Base-by-base conservation (phyloP, 2,329 filamentous ascomycete species). In the Microascus cirrosus region DNA sequence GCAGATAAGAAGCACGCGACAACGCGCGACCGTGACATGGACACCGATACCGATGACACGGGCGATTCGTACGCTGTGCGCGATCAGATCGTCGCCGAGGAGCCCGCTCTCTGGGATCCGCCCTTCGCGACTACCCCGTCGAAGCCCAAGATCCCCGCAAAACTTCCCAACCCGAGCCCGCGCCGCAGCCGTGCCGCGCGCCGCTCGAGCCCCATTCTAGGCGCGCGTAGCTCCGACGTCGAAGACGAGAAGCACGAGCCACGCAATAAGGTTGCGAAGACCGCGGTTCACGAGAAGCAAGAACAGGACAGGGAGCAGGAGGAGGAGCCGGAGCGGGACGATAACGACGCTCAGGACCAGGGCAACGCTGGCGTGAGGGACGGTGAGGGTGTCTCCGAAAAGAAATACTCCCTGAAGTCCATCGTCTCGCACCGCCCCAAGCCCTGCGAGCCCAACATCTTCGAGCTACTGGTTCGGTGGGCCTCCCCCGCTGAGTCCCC, bases 401-500 rank as follows among this genome's bases (percentile, higher is more conserved):
- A 50, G 45, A n/a, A 20, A 3, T 56, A 35, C 24, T 22, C 32
- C 24, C 22, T 56, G 28, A 32, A 34, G 22, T 12, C 24, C 13
- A 50, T 56, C 25, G 11, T 22, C 10, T 25, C 39, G 8, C 55
- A 56, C 42, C 55, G 55, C 15, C 39, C 42, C 2, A 25, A n/a
- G 11, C 3, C 24, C 3, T 24, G 35, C 25, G 55, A 51, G 25
- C 42, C 39, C 24, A 51, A 56, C 42, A 42, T 56, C 42, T 56
- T 56, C 25, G 55, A 56, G n/a, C 55, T 56, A 15, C 42, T 25
- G 8, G 28, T 56, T 10, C 42, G 8, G 25, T 56, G 55, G 55
- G 24, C 32, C 3, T 20, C n/a, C 18, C 36, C 54, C 54, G 54
- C 20, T 1, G 64, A 64, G 7, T 45, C 57, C 1, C 65, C 67